Base-by-base conservation (phyloP, 192 early-diverging fungal genomes). In the Podila verticillata region DNA sequence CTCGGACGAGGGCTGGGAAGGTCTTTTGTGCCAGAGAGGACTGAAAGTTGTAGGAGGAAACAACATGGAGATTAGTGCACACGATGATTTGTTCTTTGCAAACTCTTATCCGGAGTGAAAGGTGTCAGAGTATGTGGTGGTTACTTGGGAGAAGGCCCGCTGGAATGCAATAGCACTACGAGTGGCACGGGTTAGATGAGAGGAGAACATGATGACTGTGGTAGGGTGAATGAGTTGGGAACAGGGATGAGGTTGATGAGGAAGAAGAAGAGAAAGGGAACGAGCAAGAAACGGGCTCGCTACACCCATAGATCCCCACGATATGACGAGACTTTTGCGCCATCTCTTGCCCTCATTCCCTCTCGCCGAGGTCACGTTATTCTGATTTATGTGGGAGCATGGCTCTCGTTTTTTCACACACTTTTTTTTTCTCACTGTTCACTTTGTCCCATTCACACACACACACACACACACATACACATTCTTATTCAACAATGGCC, bases 401-500 rank as follows among this genome's bases (percentile, higher is more conserved):
- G 39, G 39, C n/a, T n/a, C n/a, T n/a, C n/a, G n/a, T 3, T 44
- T 44, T 44, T 44, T 44, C 39, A 44, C 39, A 44, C 39, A 44
- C 39, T 44, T 44, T 44, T 13, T 44, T 44, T 44, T 44, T 44
- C 13, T 44, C 39, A 44, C 39, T 44, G 13, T 44, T 2, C 39
- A 44, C 39, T 65, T 49, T 29, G 29, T 30, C 44, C 34, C 32
- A 17, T 48, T 49, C 58, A 58, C 65, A 57, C 44, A 22, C 44
- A 30, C n/a, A n/a, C n/a, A n/a, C n/a, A n/a, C n/a, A 51, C 39
- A 12, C 64, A 51, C 49, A 28, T 39, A n/a, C n/a, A n/a, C 47
- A 39, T 66, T 47, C 63, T 70, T 17, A 68, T 22, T 28, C 34
- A 34, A 86, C 31, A 30, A 88, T 89, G 88, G 66, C 88, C 49